Percentiles rank a stretch among this genome's conserved stretches.
Conservation (phyloP, 345 rosid species). For the Lumnitzera littorea region DNA sequence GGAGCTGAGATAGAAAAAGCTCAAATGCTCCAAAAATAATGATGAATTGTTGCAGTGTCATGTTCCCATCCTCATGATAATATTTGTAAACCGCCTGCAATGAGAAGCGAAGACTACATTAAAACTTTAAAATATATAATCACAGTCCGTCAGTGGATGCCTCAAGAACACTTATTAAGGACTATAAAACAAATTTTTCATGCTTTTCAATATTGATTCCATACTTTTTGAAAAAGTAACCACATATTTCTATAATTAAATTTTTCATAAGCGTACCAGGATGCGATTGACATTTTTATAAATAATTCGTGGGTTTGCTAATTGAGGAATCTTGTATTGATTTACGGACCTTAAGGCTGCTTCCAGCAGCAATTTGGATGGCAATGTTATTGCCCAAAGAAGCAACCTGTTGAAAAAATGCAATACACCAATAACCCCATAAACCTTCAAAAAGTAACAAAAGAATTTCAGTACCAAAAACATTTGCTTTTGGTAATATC, state of each 20-base stretch:
- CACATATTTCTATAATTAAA: no score
- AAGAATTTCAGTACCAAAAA: neutral
- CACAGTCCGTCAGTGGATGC: no score
- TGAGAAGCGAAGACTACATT: neutral
- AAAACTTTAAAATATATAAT: no score
- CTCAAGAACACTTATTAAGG: no score
- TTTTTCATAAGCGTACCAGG: no score
- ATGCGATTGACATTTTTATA: no score
- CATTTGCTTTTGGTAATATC: no score
- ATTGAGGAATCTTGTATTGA: neutral
- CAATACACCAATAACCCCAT: conserved; percentile 45
- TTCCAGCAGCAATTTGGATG: conserved; percentile 52
- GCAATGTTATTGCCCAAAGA: conserved; percentile 49
- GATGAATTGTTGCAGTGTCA: conserved; percentile 38
- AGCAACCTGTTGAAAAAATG: conserved; percentile 52
- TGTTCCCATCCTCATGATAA: conserved; percentile 23
- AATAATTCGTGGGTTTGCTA: neutral
- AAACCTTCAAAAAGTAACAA: conserved; percentile 31
- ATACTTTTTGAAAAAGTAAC: no score
- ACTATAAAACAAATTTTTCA: neutral
- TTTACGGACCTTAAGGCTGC: conserved; percentile 40
- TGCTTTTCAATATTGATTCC: neutral
- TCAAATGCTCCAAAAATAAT: conserved; percentile 40
- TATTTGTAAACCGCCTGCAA: conserved; percentile 36
- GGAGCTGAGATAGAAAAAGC: conserved; percentile 43